Evolutionary conservation across 2,329 filamentous ascomycete genomes (phyloP).

Genomic region (Colletotrichum phormii): DNA sequence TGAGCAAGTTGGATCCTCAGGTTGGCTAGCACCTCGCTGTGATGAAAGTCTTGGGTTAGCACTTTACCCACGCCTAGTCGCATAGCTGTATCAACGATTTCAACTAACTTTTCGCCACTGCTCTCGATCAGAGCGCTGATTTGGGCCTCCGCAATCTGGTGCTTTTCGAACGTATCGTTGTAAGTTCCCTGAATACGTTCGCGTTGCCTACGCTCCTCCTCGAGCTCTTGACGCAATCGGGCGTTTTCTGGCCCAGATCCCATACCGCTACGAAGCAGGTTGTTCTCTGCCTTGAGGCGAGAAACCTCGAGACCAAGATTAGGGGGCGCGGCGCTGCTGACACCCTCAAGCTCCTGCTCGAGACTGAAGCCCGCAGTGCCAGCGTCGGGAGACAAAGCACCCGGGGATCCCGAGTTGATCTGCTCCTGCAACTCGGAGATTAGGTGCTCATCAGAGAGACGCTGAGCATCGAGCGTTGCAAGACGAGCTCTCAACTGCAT

Average conservation of each 20-base stretch:
- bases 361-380: slow-evolving; percentile 57
- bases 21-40: slow-evolving; percentile 64
- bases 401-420: slow-evolving; percentile 50
- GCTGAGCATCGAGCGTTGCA: slow-evolving; percentile 54
- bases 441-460: slow-evolving; percentile 62
- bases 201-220: slow-evolving; percentile 62
- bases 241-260: slow-evolving; percentile 66
- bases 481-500: slow-evolving; percentile 53
- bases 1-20: slow-evolving; percentile 62
- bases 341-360: slow-evolving; percentile 70
- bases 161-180: slow-evolving; percentile 69
- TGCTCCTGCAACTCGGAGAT: slow-evolving; percentile 72
- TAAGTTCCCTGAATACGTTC: slow-evolving; percentile 65
- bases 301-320: slow-evolving; percentile 65
- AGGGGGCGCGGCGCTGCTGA: slow-evolving; percentile 52
- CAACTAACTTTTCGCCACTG: slow-evolving; percentile 65
- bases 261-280: slow-evolving; percentile 66
- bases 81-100: slow-evolving; percentile 37
- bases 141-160: slow-evolving; percentile 68
- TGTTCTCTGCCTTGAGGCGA: slow-evolving; percentile 71
- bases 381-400: slow-evolving; percentile 26
- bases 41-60: slow-evolving; percentile 61
- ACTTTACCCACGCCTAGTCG: slow-evolving; percentile 42
- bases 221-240: slow-evolving; percentile 66
- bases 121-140: slow-evolving; percentile 65